These are phyloP conservation scores for Epichloe bromicola DNA, from an alignment of 2,329 filamentous ascomycete genomes.

Conservation along the genomic window DNA sequence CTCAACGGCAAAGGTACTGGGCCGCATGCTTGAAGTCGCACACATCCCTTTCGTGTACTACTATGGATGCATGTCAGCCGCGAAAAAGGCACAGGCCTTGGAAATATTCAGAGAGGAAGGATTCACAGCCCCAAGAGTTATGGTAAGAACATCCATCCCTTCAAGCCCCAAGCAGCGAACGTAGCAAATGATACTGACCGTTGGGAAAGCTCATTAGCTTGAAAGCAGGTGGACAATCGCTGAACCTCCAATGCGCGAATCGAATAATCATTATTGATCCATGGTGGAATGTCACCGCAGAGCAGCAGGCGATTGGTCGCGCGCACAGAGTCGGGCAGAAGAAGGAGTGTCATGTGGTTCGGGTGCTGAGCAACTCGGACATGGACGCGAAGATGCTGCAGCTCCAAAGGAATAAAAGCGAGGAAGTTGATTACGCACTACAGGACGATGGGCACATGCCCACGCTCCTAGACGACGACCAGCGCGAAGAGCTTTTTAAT, in stretches of 20 bases:
- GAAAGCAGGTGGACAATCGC: constrained; percentile 22
- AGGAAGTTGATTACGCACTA: constrained; percentile 24
- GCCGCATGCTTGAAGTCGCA: constrained; percentile 19
- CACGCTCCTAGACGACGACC: fast-evolving
- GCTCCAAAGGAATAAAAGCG: constrained; percentile 44
- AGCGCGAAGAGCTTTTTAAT: not conserved
- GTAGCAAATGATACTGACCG: not conserved
- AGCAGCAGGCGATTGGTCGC: constrained; percentile 49
- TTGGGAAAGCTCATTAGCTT: constrained; percentile 21
- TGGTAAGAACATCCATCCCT: constrained; percentile 22
- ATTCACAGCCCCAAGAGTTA: constrained; percentile 11
- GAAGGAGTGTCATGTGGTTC: constrained; percentile 44
- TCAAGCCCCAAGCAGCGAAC: constrained; percentile 1
- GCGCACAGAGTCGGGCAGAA: constrained; percentile 53
- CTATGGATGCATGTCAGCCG: constrained; percentile 12
- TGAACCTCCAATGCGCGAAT: constrained; percentile 31
- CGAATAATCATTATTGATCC: constrained; percentile 41
- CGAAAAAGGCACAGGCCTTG: constrained; percentile 11
- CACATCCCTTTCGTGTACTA: constrained; percentile 25
- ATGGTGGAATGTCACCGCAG: constrained; percentile 49
- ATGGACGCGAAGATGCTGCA: constrained; percentile 44
- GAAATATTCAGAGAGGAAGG: constrained; percentile 9
- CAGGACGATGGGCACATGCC: constrained; percentile 16
- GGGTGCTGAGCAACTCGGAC: constrained; percentile 40
- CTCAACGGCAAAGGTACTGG: constrained; percentile 19